Evolutionary conservation across 441 rosid species (phyloP).

Genomic region (Populus tomentosa): DNA sequence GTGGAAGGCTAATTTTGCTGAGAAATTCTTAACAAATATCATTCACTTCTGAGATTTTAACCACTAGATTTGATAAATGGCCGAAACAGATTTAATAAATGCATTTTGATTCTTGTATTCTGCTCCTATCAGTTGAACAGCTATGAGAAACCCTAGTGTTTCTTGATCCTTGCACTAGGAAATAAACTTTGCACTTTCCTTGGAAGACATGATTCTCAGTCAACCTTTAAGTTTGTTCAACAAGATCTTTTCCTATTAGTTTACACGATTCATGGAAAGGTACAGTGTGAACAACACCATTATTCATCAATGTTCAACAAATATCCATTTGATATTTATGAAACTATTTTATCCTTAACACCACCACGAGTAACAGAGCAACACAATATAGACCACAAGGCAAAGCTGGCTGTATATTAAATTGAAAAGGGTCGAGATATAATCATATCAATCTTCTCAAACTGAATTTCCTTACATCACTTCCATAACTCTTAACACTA

Average conservation of each 20-base stretch:
- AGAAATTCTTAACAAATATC: not conserved
- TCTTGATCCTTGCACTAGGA: not conserved
- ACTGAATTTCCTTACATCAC: not conserved
- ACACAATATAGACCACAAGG: not conserved
- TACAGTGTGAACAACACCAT: not conserved
- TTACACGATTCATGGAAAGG: not conserved
- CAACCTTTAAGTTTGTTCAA: too few species aligned
- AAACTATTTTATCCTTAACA: too few species aligned
- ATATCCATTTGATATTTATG: too few species aligned
- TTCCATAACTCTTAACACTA: not conserved
- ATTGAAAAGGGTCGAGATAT: not conserved
- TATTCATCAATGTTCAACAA: too few species aligned
- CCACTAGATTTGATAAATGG: not conserved
- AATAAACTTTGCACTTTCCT: not conserved
- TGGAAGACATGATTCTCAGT: too few species aligned
- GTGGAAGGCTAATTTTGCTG: not conserved
- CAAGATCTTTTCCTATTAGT: too few species aligned
- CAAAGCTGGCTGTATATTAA: not conserved
- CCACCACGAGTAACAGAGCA: not conserved
- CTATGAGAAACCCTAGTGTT: not conserved
- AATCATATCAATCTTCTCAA: not conserved
- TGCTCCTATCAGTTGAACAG: not conserved
- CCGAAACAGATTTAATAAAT: not conserved
- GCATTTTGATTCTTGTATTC: not conserved
- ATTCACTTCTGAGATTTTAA: too few species aligned